phyloP scores from a whole-genome alignment of 306 rosid species.

The Dalbergia cochinchinensis region DNA sequence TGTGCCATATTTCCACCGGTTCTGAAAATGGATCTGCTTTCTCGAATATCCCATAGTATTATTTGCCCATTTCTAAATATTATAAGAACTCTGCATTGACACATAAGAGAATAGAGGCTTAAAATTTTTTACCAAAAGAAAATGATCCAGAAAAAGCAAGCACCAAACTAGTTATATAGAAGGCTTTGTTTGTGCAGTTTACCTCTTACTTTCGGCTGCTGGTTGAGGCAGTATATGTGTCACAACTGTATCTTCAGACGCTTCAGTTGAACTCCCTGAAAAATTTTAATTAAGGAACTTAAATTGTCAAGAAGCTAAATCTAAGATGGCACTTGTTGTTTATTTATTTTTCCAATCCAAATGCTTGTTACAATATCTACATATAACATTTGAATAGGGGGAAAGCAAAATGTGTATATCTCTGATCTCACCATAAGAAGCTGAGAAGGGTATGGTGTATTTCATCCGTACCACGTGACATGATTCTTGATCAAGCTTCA shows the following conservation, averaged over 20 bases:
- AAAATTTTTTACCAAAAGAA: background rate
- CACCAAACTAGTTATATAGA: background rate
- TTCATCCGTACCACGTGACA: conserved; percentile 63
- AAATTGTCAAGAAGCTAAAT: conserved; percentile 6
- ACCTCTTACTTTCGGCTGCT: conserved; percentile 85
- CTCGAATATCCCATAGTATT: conserved; percentile 73
- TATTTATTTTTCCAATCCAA: background rate
- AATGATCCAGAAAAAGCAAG: conserved; percentile 10
- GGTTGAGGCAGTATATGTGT: conserved; percentile 79
- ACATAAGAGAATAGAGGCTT: conserved; percentile 22
- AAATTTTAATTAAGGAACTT: conserved; percentile 35
- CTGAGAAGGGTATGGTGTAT: conserved; percentile 73
- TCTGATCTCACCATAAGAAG: conserved; percentile 65
- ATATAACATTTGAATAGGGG: conserved; percentile 20
- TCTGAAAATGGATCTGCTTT: conserved; percentile 68
- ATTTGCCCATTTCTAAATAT: conserved; percentile 73
- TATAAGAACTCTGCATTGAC: conserved; percentile 71
- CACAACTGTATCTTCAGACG: conserved; percentile 53
- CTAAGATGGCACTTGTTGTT: background rate
- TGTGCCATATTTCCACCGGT: conserved; percentile 67
- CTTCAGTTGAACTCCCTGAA: conserved; percentile 71
- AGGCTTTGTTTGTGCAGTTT: conserved; percentile 35
- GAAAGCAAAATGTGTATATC: conserved; percentile 39
- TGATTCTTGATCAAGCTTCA: conserved; percentile 71
- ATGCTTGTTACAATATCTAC: background rate